Conservation (phyloP, 78 protist species). For the Anaeramoeba ignava region DNA sequence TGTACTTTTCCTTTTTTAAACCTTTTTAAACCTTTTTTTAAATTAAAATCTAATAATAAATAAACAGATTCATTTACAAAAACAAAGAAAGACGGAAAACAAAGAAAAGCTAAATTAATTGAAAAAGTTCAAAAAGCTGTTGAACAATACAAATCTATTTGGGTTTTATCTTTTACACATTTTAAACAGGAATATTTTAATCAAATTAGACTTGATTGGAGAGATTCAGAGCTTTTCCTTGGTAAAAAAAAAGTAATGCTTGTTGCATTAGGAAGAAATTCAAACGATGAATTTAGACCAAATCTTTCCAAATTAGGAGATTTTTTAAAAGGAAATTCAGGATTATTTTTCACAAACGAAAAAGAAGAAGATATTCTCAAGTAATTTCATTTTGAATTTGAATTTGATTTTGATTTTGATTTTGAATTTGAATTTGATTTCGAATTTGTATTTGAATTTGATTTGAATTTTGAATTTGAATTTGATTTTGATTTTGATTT, state of each 20-base stretch:
- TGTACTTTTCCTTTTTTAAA: too few relatives aligned
- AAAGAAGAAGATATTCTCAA: conserved; percentile 26
- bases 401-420: too few relatives aligned
- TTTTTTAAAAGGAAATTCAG: conserved; percentile 43
- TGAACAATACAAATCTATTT: too few relatives aligned
- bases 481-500: conserved; percentile 16
- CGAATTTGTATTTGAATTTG: background rate
- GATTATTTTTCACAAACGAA: conserved; percentile 64
- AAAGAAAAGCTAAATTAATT: too few relatives aligned
- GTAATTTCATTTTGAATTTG: too few relatives aligned
- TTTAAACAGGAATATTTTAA: background rate
- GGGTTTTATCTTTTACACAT: too few relatives aligned
- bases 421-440: background rate
- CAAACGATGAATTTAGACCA: conserved; percentile 26
- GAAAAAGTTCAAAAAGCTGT: too few relatives aligned
- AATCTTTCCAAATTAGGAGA: conserved; percentile 32
- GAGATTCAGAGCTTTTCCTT: conserved; percentile 42
- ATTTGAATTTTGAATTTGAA: background rate
- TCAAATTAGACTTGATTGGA: background rate
- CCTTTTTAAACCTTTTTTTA: too few relatives aligned
- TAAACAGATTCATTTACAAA: too few relatives aligned
- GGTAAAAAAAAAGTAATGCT: conserved; percentile 71
- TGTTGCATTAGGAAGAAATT: conserved; percentile 57
- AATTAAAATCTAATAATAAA: too few relatives aligned
- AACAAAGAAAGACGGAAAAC: too few relatives aligned